These are phyloP conservation scores for Sporisorium reilianum DNA, from an alignment of 1,284 basidiomycete genomes.

Conservation along the genomic window DNA sequence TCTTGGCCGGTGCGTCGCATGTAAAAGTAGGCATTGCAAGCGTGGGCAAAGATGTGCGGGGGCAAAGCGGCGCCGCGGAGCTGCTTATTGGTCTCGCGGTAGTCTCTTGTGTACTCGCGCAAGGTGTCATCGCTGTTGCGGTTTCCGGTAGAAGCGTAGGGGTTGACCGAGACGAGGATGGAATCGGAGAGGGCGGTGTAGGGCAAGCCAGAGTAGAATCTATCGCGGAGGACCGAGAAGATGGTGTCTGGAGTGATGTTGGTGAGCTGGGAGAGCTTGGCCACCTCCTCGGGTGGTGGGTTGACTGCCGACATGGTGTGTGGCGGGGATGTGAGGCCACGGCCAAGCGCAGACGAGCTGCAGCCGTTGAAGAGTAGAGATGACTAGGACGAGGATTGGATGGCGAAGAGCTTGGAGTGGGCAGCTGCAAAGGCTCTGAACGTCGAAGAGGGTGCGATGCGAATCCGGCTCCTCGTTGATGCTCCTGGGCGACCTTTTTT, in stretches of 20 bases:
- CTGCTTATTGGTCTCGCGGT: conserved; percentile 59
- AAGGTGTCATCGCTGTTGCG: conserved; percentile 65
- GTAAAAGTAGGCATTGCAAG: conserved; percentile 93
- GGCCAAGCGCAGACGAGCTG: conserved; percentile 30
- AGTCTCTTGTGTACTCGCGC: conserved; percentile 61
- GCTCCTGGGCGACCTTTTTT: background rate
- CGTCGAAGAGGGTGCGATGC: background rate
- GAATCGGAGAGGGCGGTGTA: conserved; percentile 66
- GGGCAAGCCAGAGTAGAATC: conserved; percentile 58
- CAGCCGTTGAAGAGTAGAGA: conserved; percentile 10
- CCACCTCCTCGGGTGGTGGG: conserved; percentile 43
- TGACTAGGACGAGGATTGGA: background rate
- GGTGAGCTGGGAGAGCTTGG: conserved; percentile 50
- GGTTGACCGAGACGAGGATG: conserved; percentile 65
- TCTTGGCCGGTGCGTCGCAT: conserved; percentile 94
- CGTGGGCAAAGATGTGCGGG: conserved; percentile 88
- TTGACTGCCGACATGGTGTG: conserved; percentile 33
- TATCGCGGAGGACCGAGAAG: conserved; percentile 59
- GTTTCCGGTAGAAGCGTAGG: conserved; percentile 61
- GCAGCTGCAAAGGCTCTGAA: background rate
- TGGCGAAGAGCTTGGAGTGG: background rate
- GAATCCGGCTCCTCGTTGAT: background rate
- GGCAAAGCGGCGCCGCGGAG: conserved; percentile 70
- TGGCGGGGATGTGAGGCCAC: background rate
- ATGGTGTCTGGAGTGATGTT: conserved; percentile 54